These are phyloP conservation scores for Colletotrichum cuscutae DNA, from an alignment of 2,329 filamentous ascomycete species.

Conservation along the genomic window DNA sequence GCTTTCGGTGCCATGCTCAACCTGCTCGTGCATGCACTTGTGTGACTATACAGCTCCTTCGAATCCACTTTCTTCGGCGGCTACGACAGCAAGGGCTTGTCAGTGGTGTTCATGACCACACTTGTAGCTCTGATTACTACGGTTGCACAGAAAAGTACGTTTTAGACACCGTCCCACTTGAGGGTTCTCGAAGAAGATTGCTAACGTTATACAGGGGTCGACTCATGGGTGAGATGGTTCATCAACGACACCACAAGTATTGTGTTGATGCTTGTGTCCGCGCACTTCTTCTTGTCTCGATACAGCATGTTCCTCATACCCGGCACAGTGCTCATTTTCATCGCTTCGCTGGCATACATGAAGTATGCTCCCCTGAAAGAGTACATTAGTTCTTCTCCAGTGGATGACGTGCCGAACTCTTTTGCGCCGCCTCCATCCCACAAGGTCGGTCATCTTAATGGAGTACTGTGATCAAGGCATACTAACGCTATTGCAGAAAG, in stretches of 20 bases:
- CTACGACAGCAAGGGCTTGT: slow-evolving; percentile 38
- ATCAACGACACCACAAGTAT: slow-evolving; percentile 42
- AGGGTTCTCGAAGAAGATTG: not conserved
- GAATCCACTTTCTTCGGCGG: slow-evolving; percentile 40
- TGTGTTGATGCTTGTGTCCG: slow-evolving; percentile 42
- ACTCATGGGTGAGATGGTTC: slow-evolving; percentile 44
- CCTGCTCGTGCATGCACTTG: slow-evolving; percentile 40
- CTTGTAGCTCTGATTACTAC: slow-evolving; percentile 44
- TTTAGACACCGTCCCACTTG: not conserved
- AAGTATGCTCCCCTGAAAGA: slow-evolving; percentile 37
- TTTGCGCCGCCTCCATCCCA: not conserved
- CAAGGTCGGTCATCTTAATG: not conserved
- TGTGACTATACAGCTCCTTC: slow-evolving; percentile 37
- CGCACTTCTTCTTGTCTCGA: slow-evolving; percentile 38
- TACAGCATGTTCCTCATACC: slow-evolving; percentile 41
- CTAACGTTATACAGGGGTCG: slow-evolving; percentile 38
- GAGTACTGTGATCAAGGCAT: not conserved
- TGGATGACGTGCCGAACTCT: not conserved
- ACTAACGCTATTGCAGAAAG: slow-evolving; percentile 3
- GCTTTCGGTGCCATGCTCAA: slow-evolving; percentile 42
- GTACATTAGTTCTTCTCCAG: not conserved
- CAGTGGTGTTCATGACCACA: slow-evolving; percentile 44
- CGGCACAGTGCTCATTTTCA: slow-evolving; percentile 41
- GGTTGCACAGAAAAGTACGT: slow-evolving; percentile 43
- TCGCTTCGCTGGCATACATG: slow-evolving; percentile 43